Conservation (phyloP, 2,329 filamentous ascomycete species). For the Herpotrichia juniperi region DNA sequence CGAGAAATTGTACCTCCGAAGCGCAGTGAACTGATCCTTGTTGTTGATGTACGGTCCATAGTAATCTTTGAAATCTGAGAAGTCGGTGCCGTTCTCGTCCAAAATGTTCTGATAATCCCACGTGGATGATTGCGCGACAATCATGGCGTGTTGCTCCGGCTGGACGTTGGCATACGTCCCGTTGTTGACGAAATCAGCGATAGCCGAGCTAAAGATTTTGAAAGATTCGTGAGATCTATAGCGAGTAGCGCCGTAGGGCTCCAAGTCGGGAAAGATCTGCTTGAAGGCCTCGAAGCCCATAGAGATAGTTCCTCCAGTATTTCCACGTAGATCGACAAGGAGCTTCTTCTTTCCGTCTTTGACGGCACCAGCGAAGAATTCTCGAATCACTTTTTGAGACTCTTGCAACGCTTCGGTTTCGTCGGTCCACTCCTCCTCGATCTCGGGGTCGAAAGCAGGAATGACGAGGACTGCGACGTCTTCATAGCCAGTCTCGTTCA, state of each 20-base stretch:
- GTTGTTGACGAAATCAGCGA: conserved; percentile 12
- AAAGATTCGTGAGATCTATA: conserved; percentile 49
- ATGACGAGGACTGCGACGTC: conserved; percentile 50
- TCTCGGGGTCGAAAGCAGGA: conserved; percentile 36
- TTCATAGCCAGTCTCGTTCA: conserved; percentile 39
- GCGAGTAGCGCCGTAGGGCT: conserved; percentile 50
- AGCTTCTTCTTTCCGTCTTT: conserved; percentile 59
- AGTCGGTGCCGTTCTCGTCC: conserved; percentile 20
- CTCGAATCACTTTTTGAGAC: conserved; percentile 37
- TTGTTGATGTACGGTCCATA: conserved; percentile 34
- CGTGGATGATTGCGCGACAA: background rate
- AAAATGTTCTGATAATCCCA: conserved; percentile 25
- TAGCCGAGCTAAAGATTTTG: conserved; percentile 33
- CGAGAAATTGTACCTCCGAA: conserved; percentile 43
- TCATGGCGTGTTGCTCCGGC: conserved; percentile 6
- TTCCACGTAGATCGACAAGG: conserved; percentile 65
- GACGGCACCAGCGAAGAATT: conserved; percentile 53
- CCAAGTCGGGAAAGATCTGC: conserved; percentile 54
- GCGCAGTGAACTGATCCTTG: conserved; percentile 35
- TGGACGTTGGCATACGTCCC: conserved; percentile 31
- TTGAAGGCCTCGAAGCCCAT: conserved; percentile 50
- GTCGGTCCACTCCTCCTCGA: conserved; percentile 2
- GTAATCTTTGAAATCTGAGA: conserved; percentile 36
- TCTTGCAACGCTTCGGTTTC: conserved; percentile 11
- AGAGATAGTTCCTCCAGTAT: conserved; percentile 58